These are phyloP conservation scores for Leishmania mexicana DNA, from an alignment of 208 protist genomes.

Conservation along the genomic window DNA sequence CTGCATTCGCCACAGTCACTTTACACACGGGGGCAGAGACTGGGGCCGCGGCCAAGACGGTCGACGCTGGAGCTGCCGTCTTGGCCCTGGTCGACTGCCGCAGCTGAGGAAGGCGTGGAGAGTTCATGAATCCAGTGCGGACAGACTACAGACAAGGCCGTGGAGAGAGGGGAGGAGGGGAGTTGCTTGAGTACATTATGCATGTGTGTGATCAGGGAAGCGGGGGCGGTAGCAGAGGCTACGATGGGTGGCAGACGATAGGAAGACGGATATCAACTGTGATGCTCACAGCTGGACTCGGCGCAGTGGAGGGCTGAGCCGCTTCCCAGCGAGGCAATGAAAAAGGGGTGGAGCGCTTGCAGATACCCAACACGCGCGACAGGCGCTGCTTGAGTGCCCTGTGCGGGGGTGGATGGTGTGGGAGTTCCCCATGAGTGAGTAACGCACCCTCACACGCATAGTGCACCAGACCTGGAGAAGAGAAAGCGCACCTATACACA, in stretches of 20 bases:
- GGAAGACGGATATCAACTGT: neutral
- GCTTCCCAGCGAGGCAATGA: neutral
- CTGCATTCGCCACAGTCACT: neutral
- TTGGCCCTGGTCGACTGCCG: neutral
- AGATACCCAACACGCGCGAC: too few relatives aligned
- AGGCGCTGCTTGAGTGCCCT: neutral
- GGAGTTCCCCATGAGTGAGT: neutral
- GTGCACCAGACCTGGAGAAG: neutral
- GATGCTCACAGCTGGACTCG: neutral
- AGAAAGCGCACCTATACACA: neutral
- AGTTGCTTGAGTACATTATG: neutral
- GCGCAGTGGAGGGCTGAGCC: neutral
- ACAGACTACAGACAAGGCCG: neutral
- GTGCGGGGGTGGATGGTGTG: neutral
- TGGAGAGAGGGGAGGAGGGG: neutral
- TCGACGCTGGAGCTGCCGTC: neutral
- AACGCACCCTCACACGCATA: neutral
- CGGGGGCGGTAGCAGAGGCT: neutral
- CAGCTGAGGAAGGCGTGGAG: conserved; percentile 6
- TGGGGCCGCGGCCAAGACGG: neutral
- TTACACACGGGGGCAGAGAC: neutral
- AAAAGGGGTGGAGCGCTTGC: neutral
- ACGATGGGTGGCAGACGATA: neutral
- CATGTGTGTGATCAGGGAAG: neutral
- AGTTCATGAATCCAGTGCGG: neutral